Evolutionary conservation across 1,139 yeast genomes (phyloP), one percentile per base, ranked within the genome.

Genomic region (Lodderomyces jiufengensis): DNA sequence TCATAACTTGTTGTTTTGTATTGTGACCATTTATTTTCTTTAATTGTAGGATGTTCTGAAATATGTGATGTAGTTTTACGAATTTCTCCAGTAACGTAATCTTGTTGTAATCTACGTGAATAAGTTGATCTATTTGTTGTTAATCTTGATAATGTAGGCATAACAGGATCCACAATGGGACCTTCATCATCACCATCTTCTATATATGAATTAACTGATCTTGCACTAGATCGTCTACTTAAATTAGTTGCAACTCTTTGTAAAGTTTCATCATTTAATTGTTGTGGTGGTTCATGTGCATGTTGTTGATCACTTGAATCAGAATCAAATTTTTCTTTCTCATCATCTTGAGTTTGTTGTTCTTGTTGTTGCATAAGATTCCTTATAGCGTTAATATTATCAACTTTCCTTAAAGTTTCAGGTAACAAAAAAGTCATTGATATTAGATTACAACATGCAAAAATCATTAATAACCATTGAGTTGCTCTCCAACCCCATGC

Each of bases 401-500:
- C 84, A 40, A 73, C 78, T 14, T 52, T 58, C 38, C 86, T 61
- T 24, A 86, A 63, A 0, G 95, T 87, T 52, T 87, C 96, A 0
- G 96, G 96, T 12, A 86, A 61, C 2, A 68, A 61, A 32, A 84
- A 67, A 2, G 76, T 46, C 31, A 86, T 61, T 32, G 75, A 46
- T 1, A 77, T 13, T 23, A 73, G 63, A 40, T 77, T 72, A 10
- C 70, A 55, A 0, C 81, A 87, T 1, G 85, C 74, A 29, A 84
- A 59, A 24, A 83, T 81, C 23, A 82, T 85, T 57, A 85, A 62
- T 38, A 84, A 77, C 94, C 95, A 87, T 51, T 84, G 94, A 3
- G 95, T 84, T 2, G 92, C 86, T 53, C 95, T 68, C 95, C 95
- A 87, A 5, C 86, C 86, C 82, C 88, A 84, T 9, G 70, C 71